These are phyloP conservation scores for Leptodontidium sp. DNA, from an alignment of 2,329 filamentous ascomycete species.

Conservation along the genomic window DNA sequence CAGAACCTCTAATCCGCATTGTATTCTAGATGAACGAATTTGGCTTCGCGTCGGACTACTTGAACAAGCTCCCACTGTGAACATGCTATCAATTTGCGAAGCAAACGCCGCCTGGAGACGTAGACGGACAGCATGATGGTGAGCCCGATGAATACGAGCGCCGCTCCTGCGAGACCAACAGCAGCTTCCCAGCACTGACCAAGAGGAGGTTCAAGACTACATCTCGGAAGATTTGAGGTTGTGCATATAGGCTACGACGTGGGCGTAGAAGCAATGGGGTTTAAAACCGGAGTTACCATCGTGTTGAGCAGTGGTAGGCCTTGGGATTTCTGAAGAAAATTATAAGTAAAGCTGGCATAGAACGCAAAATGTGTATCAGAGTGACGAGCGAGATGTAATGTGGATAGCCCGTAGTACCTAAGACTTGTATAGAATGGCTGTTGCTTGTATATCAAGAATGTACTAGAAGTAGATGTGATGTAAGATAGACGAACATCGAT, in stretches of 20 bases:
- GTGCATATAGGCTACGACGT: neutral
- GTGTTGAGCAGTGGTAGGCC: neutral
- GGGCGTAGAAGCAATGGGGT: neutral
- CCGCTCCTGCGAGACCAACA: no score
- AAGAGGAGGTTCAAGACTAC: no score
- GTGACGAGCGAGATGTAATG: no score
- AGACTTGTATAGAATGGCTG: no score
- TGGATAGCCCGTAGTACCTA: no score
- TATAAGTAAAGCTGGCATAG: neutral
- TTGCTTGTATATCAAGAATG: no score
- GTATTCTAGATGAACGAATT: neutral
- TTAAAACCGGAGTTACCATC: neutral
- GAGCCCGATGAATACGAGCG: no score
- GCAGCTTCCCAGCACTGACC: no score
- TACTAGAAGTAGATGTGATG: no score
- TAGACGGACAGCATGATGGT: no score
- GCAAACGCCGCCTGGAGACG: neutral
- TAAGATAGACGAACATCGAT: no score
- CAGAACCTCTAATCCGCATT: neutral
- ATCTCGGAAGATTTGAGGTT: neutral
- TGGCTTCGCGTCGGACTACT: neutral
- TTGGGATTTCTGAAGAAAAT: neutral
- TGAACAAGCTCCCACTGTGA: neutral
- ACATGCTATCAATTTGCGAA: neutral
- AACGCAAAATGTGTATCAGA: no score